Percentiles rank a stretch among this genome's conserved stretches.
Evolutionary conservation across 768 basidiomycete species (phyloP).

Genomic region (Rhizopogon vinicolor): DNA sequence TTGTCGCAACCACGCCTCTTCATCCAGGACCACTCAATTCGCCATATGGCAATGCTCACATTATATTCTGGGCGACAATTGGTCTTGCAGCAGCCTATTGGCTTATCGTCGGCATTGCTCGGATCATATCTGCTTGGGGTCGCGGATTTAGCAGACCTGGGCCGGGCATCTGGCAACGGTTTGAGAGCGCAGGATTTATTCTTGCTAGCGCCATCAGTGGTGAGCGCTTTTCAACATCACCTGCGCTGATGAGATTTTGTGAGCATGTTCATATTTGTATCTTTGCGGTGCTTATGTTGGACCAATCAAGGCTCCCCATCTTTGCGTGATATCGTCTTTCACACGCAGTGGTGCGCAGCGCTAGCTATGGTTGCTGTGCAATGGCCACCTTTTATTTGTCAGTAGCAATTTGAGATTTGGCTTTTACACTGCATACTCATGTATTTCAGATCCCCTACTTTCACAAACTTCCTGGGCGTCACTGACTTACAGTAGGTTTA

Average conservation of each 20-base stretch:
- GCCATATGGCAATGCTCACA: slow-evolving; percentile 61
- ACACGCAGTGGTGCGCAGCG: slow-evolving; percentile 88
- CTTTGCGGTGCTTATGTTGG: slow-evolving; percentile 11
- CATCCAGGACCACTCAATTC: slow-evolving; percentile 46
- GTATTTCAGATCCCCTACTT: slow-evolving; percentile 74
- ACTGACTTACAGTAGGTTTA: slow-evolving; percentile 59
- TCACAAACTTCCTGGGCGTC: slow-evolving; percentile 88
- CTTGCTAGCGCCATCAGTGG: slow-evolving; percentile 92
- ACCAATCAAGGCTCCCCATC: slow-evolving; percentile 68
- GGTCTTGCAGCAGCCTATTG: slow-evolving; percentile 77
- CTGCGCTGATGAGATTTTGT: slow-evolving; percentile 89
- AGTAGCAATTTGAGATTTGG: slow-evolving; percentile 23
- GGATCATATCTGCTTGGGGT: slow-evolving; percentile 82
- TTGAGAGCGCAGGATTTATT: slow-evolving; percentile 84
- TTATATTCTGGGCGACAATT: slow-evolving; percentile 73
- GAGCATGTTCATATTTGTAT: slow-evolving; percentile 26
- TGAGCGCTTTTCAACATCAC: slow-evolving; percentile 78
- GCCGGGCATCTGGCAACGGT: slow-evolving; percentile 60
- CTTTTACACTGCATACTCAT: neutral
- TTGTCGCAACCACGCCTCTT: slow-evolving; percentile 74
- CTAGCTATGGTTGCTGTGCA: slow-evolving; percentile 92
- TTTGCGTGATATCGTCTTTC: slow-evolving; percentile 86
- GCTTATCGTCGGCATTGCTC: slow-evolving; percentile 73
- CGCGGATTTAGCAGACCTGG: slow-evolving; percentile 57
- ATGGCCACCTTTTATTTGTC: slow-evolving; percentile 92